These are phyloP conservation scores for Rachicladosporium sp. DNA, from an alignment of 2,329 filamentous ascomycete species.

Conservation along the genomic window DNA sequence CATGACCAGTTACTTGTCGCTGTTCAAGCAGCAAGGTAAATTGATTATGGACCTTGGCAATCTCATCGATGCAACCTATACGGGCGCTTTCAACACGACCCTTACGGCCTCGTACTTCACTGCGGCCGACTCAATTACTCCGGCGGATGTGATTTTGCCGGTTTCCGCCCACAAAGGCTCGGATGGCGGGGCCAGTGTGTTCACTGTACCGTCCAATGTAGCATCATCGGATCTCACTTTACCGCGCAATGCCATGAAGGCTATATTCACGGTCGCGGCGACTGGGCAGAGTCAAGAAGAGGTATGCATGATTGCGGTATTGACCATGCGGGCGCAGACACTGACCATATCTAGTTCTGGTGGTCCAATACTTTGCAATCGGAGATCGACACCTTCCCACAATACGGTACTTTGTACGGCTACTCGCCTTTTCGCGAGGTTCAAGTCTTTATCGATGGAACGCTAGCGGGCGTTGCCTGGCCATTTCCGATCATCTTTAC, in stretches of 20 bases:
- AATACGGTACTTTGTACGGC: constrained; percentile 46
- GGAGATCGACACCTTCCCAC: constrained; percentile 46
- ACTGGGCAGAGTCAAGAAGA: constrained; percentile 67
- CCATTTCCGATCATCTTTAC: constrained; percentile 76
- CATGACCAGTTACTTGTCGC: constrained; percentile 55
- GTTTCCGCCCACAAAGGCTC: constrained; percentile 43
- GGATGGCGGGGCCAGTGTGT: constrained; percentile 49
- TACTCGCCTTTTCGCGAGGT: constrained; percentile 67
- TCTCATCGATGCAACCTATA: constrained; percentile 58
- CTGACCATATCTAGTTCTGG: background rate
- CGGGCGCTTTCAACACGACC: constrained; percentile 60
- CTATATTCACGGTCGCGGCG: constrained; percentile 61
- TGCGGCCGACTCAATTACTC: constrained; percentile 28
- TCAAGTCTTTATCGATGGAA: constrained; percentile 61
- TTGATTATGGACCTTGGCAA: constrained; percentile 74
- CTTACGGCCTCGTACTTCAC: constrained; percentile 62
- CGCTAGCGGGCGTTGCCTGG: constrained; percentile 63
- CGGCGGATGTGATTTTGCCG: constrained; percentile 56
- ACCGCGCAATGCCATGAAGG: constrained; percentile 54
- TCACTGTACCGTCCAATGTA: constrained; percentile 50
- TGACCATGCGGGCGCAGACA: background rate
- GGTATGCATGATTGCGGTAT: constrained; percentile 5
- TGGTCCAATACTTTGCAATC: constrained; percentile 19
- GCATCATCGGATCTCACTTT: constrained; percentile 48
- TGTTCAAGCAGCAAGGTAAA: constrained; percentile 56